Conservation (phyloP, 768 basidiomycete genomes). For the Austroboletus festivus region DNA sequence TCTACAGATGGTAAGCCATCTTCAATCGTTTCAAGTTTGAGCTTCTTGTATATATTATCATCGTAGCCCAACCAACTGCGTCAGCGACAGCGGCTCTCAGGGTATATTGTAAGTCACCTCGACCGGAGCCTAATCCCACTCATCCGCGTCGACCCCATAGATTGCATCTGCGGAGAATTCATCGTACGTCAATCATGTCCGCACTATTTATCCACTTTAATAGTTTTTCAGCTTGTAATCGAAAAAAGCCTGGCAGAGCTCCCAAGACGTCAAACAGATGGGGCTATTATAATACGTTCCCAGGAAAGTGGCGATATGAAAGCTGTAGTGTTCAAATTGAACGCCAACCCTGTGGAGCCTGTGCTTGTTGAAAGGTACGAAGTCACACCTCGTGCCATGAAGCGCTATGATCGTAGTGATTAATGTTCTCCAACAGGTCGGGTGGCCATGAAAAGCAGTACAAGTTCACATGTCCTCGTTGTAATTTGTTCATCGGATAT, state of each 20-base stretch:
- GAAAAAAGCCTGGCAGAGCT: slow-evolving; percentile 69
- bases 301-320: slow-evolving; percentile 57
- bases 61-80: slow-evolving; percentile 69
- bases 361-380: slow-evolving; percentile 77
- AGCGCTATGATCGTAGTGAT: slow-evolving; percentile 15
- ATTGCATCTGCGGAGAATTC: slow-evolving; percentile 87
- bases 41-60: not conserved
- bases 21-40: not conserved
- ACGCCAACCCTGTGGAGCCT: slow-evolving; percentile 65
- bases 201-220: slow-evolving; percentile 5
- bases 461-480: slow-evolving; percentile 56
- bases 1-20: slow-evolving; percentile 70
- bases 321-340: slow-evolving; percentile 82
- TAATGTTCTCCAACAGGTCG: slow-evolving; percentile 36
- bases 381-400: slow-evolving; percentile 10
- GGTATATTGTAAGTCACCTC: slow-evolving; percentile 66
- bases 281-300: slow-evolving; percentile 73
- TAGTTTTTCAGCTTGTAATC: slow-evolving; percentile 63
- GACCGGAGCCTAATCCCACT: slow-evolving; percentile 1
- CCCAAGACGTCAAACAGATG: slow-evolving; percentile 74
- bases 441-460: slow-evolving; percentile 76
- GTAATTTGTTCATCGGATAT: slow-evolving; percentile 55
- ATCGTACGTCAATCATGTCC: slow-evolving; percentile 50
- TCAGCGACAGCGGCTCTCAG: slow-evolving; percentile 74
- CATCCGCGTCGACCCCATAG: slow-evolving; percentile 37